These are phyloP conservation scores for Calocybe gangraenosa DNA, from an alignment of 768 basidiomycete species.

Conservation along the genomic window DNA sequence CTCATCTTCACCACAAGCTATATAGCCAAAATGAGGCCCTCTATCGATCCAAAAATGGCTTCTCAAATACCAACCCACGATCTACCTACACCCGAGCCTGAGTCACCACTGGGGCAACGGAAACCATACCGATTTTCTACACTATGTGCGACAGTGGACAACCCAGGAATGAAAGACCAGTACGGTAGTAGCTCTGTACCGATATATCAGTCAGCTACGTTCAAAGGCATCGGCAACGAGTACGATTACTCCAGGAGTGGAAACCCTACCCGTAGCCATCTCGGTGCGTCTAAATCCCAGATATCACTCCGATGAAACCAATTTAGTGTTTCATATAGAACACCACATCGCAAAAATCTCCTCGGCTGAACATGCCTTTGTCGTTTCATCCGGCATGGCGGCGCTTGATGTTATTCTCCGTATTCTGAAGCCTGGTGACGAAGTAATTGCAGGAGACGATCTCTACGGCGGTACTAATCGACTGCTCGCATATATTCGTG, in stretches of 20 bases:
- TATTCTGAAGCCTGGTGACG: constrained; percentile 91
- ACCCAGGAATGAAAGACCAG: constrained; percentile 90
- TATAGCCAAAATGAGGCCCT: constrained; percentile 28
- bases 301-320: constrained; percentile 4
- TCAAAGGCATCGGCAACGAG: constrained; percentile 87
- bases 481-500: constrained; percentile 82
- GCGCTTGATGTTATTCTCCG: constrained; percentile 94
- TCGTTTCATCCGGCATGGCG: constrained; percentile 97
- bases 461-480: constrained; percentile 98
- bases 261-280: constrained; percentile 93
- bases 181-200: constrained; percentile 92
- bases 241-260: constrained; percentile 96
- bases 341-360: constrained; percentile 98
- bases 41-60: constrained; percentile 32
- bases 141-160: constrained; percentile 87
- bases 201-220: constrained; percentile 97
- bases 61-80: constrained; percentile 38
- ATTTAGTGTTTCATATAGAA: constrained; percentile 46
- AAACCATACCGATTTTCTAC: constrained; percentile 89
- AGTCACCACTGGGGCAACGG: constrained; percentile 62
- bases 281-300: constrained; percentile 50
- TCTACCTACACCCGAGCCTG: constrained; percentile 78
- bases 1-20: constrained; percentile 1
- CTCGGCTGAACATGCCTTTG: constrained; percentile 83
- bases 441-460: constrained; percentile 95